phyloP scores from a whole-genome alignment of 2,329 filamentous ascomycete genomes.

The Lachnellula hyalina region DNA sequence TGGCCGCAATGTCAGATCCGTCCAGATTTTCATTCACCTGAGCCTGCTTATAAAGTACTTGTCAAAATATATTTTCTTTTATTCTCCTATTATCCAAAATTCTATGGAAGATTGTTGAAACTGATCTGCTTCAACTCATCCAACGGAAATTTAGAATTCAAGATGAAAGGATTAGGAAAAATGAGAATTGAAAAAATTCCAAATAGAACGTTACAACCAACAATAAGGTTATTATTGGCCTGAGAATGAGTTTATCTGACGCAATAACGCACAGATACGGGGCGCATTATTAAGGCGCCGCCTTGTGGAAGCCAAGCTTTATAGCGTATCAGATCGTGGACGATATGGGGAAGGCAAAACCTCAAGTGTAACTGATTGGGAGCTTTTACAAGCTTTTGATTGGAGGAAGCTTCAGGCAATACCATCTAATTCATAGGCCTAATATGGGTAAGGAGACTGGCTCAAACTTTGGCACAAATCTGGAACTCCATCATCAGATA shows the following conservation, averaged over 20 bases:
- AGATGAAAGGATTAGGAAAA: no score
- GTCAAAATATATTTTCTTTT: no score
- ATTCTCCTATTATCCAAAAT: no score
- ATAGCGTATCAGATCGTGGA: slow-evolving; percentile 1
- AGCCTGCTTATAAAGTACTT: no score
- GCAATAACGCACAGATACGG: not conserved
- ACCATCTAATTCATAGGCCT: not conserved
- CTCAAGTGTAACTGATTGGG: slow-evolving; percentile 2
- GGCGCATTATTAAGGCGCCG: not conserved
- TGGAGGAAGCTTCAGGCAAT: not conserved
- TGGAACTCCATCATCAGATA: not conserved
- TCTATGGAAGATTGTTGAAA: no score
- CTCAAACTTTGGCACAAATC: slow-evolving; percentile 8
- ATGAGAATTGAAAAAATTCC: no score
- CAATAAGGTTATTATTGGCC: not conserved
- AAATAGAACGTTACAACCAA: not conserved
- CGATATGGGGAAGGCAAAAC: slow-evolving; percentile 3
- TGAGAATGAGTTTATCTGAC: not conserved
- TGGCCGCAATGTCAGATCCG: no score
- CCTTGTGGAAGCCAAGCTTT: slow-evolving; percentile 5
- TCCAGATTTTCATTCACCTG: no score
- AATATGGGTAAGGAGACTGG: slow-evolving; percentile 6
- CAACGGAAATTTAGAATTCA: no score
- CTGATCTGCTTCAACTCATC: no score
- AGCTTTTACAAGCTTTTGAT: not conserved